phyloP scores from a whole-genome alignment of 345 rosid species.

The Reutealis trisperma region DNA sequence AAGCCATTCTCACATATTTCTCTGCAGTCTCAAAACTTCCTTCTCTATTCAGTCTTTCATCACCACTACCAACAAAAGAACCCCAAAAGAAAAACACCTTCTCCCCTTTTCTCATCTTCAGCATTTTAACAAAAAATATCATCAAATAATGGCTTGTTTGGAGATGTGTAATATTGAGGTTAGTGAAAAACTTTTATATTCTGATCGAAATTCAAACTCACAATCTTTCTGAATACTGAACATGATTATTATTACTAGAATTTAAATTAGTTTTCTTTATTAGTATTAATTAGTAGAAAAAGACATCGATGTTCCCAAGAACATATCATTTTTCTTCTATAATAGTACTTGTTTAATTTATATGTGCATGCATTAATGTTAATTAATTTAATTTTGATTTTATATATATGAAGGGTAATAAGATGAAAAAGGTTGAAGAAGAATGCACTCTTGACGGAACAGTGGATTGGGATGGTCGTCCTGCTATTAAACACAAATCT shows the following conservation, averaged over 20 bases:
- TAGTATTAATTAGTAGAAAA: no score
- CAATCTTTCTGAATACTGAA: no score
- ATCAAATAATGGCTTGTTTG: slow-evolving; percentile 48
- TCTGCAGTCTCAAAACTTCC: slow-evolving; percentile 22
- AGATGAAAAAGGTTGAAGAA: slow-evolving; percentile 48
- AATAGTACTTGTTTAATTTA: no score
- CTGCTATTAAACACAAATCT: slow-evolving; percentile 60
- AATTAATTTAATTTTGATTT: background rate
- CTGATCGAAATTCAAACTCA: no score
- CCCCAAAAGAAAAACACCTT: background rate
- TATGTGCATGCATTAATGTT: background rate
- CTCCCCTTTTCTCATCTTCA: slow-evolving; percentile 14
- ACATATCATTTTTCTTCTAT: no score
- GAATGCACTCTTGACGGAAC: slow-evolving; percentile 72
- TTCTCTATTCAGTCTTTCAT: background rate
- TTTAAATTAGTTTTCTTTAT: no score
- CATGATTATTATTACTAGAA: no score
- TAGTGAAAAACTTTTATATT: slow-evolving; percentile 26
- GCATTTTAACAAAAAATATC: slow-evolving; percentile 12
- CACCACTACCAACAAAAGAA: background rate
- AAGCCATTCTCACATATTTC: background rate
- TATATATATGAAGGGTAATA: slow-evolving; percentile 24
- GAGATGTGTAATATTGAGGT: slow-evolving; percentile 54
- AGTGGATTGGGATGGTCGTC: slow-evolving; percentile 67
- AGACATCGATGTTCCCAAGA: no score